These are phyloP conservation scores for Grosmannia serpens DNA, from an alignment of 2,329 filamentous ascomycete genomes.

Conservation along the genomic window DNA sequence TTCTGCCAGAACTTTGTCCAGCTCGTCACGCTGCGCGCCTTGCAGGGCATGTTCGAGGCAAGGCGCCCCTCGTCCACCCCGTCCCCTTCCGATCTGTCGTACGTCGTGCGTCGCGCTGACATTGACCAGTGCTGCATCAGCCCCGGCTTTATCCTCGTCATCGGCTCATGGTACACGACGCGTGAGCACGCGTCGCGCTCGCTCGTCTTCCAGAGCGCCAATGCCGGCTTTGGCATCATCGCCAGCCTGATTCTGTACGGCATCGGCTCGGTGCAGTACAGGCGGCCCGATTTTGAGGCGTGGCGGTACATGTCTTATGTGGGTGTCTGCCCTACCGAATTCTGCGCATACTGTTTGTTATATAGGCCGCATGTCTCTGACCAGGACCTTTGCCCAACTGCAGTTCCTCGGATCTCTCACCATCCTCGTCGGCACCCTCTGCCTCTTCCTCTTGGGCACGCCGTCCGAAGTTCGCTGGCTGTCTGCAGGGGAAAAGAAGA, in stretches of 20 bases:
- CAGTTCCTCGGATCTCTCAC: constrained; percentile 25
- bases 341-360: not conserved
- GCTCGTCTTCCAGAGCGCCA: constrained; percentile 25
- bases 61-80: not conserved
- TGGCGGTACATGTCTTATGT: constrained; percentile 23
- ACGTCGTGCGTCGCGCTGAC: not conserved
- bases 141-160: constrained; percentile 2
- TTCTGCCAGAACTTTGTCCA: constrained; percentile 26
- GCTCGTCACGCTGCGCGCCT: constrained; percentile 21
- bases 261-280: constrained; percentile 21
- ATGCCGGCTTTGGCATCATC: constrained; percentile 25
- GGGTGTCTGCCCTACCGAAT: not conserved
- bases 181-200: constrained; percentile 17
- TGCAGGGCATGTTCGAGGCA: constrained; percentile 20
- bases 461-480: constrained; percentile 27
- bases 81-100: not conserved
- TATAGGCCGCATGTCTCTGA: not conserved
- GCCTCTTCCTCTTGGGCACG: constrained; percentile 23
- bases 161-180: constrained; percentile 3
- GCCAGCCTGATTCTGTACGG: constrained; percentile 24
- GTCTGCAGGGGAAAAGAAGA: constrained; percentile 22
- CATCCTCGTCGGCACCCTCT: constrained; percentile 20
- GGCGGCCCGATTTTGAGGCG: constrained; percentile 19
- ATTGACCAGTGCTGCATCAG: not conserved
- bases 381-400: constrained; percentile 7